Evolutionary conservation across 768 basidiomycete genomes (phyloP).

Genomic region (Boletus barrowsii): DNA sequence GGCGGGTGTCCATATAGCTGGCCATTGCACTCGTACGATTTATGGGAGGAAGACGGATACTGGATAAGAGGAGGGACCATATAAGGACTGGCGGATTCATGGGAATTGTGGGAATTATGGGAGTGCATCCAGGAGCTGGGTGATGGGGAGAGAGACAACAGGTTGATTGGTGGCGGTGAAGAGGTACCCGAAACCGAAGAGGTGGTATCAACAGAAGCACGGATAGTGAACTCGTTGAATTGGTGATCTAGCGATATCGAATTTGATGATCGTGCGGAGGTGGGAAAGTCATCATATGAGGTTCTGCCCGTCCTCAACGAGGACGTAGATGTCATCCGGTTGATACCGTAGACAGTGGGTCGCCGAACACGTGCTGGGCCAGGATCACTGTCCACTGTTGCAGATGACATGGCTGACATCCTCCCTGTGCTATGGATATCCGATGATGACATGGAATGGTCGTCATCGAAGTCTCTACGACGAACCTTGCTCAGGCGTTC

Average conservation of each 20-base stretch:
- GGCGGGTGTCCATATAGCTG: constrained; percentile 55
- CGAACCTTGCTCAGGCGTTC: constrained; percentile 75
- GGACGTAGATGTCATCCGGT: constrained; percentile 72
- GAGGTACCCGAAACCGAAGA: constrained; percentile 58
- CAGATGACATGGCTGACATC: constrained; percentile 76
- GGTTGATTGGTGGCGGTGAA: constrained; percentile 76
- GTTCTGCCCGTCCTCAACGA: constrained; percentile 58
- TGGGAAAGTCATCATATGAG: constrained; percentile 69
- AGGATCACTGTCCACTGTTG: constrained; percentile 84
- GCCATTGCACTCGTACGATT: constrained; percentile 51
- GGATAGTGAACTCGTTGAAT: constrained; percentile 71
- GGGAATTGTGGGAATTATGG: constrained; percentile 40
- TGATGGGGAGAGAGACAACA: constrained; percentile 68
- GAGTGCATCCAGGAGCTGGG: constrained; percentile 54
- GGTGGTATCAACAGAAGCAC: constrained; percentile 62
- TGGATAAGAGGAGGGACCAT: constrained; percentile 36
- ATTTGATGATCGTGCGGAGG: constrained; percentile 75
- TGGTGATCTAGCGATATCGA: constrained; percentile 76
- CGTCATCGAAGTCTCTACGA: constrained; percentile 82
- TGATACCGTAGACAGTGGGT: constrained; percentile 61
- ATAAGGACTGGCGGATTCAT: constrained; percentile 39
- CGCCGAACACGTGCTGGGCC: constrained; percentile 69
- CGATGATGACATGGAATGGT: constrained; percentile 88
- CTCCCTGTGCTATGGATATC: constrained; percentile 75
- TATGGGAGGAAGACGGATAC: constrained; percentile 38